These are phyloP conservation scores for Xylariomycetidae sp. DNA, from an alignment of 2,329 filamentous ascomycete genomes.

Conservation along the genomic window DNA sequence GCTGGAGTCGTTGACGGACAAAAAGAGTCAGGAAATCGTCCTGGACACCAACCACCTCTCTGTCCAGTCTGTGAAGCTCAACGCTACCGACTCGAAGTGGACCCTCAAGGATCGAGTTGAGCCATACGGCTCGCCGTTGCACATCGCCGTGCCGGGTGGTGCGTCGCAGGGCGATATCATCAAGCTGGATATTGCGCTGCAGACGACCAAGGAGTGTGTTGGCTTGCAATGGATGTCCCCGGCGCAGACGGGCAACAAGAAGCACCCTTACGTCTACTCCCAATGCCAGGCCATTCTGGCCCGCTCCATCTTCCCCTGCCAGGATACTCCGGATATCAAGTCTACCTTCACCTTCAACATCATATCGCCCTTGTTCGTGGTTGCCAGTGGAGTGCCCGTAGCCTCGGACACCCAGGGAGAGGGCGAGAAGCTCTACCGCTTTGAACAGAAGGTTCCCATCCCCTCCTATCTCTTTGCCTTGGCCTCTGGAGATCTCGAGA, in stretches of 20 bases:
- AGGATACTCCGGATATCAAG: constrained; percentile 96
- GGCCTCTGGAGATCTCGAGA: constrained; percentile 77
- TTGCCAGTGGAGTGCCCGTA: constrained; percentile 73
- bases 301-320: constrained; percentile 89
- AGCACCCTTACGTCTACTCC: constrained; percentile 95
- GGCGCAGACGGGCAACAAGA: constrained; percentile 90
- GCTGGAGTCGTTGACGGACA: constrained; percentile 70
- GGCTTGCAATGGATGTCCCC: constrained; percentile 94
- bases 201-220: constrained; percentile 83
- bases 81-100: constrained; percentile 56
- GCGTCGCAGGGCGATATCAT: constrained; percentile 47
- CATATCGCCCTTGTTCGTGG: constrained; percentile 78
- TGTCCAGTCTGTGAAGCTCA: constrained; percentile 64
- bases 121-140: constrained; percentile 69
- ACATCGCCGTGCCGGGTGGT: constrained; percentile 53
- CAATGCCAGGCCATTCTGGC: constrained; percentile 97
- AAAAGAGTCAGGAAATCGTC: constrained; percentile 67
- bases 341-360: constrained; percentile 90
- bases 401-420: constrained; percentile 40
- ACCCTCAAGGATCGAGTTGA: constrained; percentile 62
- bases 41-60: constrained; percentile 84
- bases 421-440: constrained; percentile 66
- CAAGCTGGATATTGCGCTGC: constrained; percentile 58
- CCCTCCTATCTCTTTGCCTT: constrained; percentile 94
- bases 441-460: constrained; percentile 87